These are phyloP conservation scores for Chloris gayana DNA, from an alignment of 176 grass and related monocot genomes.

Conservation along the genomic window DNA sequence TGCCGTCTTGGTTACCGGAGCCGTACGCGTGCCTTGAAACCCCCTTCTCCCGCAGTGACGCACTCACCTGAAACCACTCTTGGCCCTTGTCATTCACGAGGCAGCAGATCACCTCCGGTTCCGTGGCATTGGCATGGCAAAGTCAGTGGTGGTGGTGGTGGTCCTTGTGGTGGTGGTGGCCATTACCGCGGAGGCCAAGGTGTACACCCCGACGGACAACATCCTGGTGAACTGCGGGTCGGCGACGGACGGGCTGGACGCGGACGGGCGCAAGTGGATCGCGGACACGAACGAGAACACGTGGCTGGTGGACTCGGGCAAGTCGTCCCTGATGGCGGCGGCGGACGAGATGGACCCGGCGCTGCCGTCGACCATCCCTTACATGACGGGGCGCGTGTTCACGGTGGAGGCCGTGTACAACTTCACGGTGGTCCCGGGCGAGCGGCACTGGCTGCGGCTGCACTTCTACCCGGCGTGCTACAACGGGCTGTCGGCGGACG, in stretches of 20 bases:
- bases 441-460: constrained; percentile 78
- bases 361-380: constrained; percentile 70
- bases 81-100: not conserved
- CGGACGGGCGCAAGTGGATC: constrained; percentile 63
- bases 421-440: constrained; percentile 55
- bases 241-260: constrained; percentile 51
- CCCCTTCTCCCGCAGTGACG: constrained; percentile 26
- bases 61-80: not conserved
- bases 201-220: constrained; percentile 47
- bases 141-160: constrained; percentile 10
- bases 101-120: not conserved
- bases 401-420: constrained; percentile 57
- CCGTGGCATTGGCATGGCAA: too few species aligned
- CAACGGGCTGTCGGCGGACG: constrained; percentile 47
- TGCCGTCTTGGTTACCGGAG: constrained; percentile 32
- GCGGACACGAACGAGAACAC: constrained; percentile 51
- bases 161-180: constrained; percentile 8
- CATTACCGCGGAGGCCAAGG: not conserved
- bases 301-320: constrained; percentile 57
- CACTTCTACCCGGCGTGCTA: constrained; percentile 86
- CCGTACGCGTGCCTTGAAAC: constrained; percentile 24
- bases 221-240: constrained; percentile 71
- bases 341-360: constrained; percentile 59
- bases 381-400: constrained; percentile 82
- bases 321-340: constrained; percentile 45